A percentile compares a stretch with the other conserved stretches of the same genome.
Evolutionary conservation across 1,284 basidiomycete genomes (phyloP).

Genomic region (Rhodotorula sp.): DNA sequence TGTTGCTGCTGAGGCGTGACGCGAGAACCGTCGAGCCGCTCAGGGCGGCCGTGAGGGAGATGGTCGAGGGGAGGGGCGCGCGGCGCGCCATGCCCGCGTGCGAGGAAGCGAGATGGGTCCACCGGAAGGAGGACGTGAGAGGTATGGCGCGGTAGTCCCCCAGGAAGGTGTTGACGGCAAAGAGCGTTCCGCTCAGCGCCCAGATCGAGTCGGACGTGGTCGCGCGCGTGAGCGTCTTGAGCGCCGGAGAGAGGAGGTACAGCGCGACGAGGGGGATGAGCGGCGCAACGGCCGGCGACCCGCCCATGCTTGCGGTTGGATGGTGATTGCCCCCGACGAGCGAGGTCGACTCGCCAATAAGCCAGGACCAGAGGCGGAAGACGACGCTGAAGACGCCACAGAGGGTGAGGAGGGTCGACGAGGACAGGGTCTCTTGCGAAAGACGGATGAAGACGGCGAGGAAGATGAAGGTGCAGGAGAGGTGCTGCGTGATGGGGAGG

Average conservation of each 20-base stretch:
- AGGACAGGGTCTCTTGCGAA: constrained; percentile 59
- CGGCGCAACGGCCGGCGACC: neutral
- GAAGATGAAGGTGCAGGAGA: constrained; percentile 78
- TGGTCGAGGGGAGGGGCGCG: constrained; percentile 67
- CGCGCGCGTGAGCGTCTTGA: constrained; percentile 87
- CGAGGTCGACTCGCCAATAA: constrained; percentile 35
- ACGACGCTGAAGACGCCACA: constrained; percentile 64
- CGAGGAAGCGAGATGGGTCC: constrained; percentile 48
- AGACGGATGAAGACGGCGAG: constrained; percentile 75
- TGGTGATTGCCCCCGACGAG: neutral
- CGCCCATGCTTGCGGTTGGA: neutral
- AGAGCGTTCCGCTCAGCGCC: constrained; percentile 75
- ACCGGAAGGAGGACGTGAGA: constrained; percentile 43
- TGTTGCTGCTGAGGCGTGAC: constrained; percentile 78
- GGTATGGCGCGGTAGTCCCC: constrained; percentile 63
- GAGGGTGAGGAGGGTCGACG: constrained; percentile 24
- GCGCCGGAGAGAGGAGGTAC: constrained; percentile 84
- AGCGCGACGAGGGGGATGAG: constrained; percentile 84
- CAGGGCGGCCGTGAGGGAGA: constrained; percentile 93
- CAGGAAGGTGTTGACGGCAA: constrained; percentile 64
- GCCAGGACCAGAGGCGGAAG: constrained; percentile 62
- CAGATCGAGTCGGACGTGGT: constrained; percentile 97
- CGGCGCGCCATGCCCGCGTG: constrained; percentile 20
- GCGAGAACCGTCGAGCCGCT: constrained; percentile 92
- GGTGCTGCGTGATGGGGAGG: constrained; percentile 80